A percentile compares a stretch with the other conserved stretches of the same genome.
Conservation (phyloP, 345 rosid species). For the Hevea brasiliensis region DNA sequence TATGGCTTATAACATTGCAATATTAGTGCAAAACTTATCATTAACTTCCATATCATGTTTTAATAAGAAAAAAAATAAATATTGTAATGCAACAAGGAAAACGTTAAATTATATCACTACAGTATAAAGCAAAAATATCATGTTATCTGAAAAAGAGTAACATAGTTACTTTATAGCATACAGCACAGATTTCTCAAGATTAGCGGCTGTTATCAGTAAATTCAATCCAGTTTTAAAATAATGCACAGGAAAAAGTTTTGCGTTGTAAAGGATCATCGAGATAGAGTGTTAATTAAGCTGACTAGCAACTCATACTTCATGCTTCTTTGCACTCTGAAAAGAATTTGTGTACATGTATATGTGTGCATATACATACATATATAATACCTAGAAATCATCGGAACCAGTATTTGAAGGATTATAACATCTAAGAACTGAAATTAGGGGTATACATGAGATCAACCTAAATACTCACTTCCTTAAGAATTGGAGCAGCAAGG, state of each 20-base stretch:
- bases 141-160: background rate
- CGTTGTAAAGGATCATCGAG: background rate
- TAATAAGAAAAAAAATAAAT: background rate
- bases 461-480: constrained; percentile 59
- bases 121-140: background rate
- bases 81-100: background rate
- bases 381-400: background rate
- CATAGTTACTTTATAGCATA: background rate
- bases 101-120: background rate
- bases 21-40: background rate
- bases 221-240: background rate
- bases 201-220: background rate
- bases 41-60: background rate
- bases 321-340: constrained; percentile 1
- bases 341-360: background rate
- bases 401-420: background rate
- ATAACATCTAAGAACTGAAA: constrained; percentile 9
- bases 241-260: background rate
- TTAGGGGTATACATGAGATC: background rate
- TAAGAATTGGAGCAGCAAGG: constrained; percentile 85
- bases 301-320: background rate
- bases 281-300: background rate
- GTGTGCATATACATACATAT: background rate
- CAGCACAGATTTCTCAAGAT: background rate
- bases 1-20: background rate